Evolutionary conservation across 2,329 filamentous ascomycete genomes (phyloP).

Genomic region (Emydomyces testavorans): DNA sequence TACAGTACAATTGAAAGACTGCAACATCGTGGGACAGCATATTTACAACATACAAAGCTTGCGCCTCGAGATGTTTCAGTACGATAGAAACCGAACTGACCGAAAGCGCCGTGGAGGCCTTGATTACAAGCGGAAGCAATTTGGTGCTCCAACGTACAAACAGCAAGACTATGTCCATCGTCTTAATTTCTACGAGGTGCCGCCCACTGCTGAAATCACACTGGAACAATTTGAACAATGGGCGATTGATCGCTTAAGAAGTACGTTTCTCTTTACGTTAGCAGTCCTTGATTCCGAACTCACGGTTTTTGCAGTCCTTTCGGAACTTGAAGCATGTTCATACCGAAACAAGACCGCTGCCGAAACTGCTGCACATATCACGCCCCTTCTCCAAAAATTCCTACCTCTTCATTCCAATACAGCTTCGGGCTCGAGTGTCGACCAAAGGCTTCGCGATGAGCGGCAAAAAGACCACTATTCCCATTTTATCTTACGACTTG

Average conservation of each 20-base stretch:
- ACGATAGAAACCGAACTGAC: constrained; percentile 36
- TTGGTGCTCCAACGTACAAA: constrained; percentile 64
- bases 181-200: constrained; percentile 80
- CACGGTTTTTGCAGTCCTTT: constrained; percentile 25
- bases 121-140: constrained; percentile 77
- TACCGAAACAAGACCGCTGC: constrained; percentile 80
- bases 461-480: constrained; percentile 94
- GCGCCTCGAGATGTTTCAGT: constrained; percentile 31
- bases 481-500: constrained; percentile 89
- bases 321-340: constrained; percentile 70
- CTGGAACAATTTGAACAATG: constrained; percentile 98
- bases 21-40: too few species aligned
- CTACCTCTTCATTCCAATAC: constrained; percentile 68
- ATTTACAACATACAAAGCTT: not conserved
- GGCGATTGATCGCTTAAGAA: constrained; percentile 82
- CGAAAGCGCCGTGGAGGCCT: constrained; percentile 65
- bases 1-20: not conserved
- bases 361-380: constrained; percentile 76
- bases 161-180: constrained; percentile 70
- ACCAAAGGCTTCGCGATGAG: constrained; percentile 52
- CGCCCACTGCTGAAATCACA: constrained; percentile 86
- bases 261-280: constrained; percentile 32
- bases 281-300: not conserved
- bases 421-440: constrained; percentile 44
- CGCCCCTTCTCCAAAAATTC: constrained; percentile 74